Evolutionary conservation across 1,284 basidiomycete genomes (phyloP).

Genomic region (Butyriboletus appendiculatus): DNA sequence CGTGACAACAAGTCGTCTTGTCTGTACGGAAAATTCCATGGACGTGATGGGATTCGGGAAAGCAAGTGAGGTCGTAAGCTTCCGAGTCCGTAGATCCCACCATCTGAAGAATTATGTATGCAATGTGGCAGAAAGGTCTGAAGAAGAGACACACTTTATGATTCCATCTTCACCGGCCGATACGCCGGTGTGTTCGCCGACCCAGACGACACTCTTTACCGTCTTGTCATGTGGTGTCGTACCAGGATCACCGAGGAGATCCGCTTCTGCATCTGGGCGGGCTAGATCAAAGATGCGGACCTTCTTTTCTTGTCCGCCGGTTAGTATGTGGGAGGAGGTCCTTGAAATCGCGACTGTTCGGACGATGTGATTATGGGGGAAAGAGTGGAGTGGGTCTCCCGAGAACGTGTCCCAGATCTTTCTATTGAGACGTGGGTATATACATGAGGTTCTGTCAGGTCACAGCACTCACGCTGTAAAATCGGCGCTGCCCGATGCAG

Average conservation of each 20-base stretch:
- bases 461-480: conserved; percentile 83
- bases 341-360: conserved; percentile 89
- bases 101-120: conserved; percentile 55
- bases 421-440: conserved; percentile 41
- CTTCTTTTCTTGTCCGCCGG: conserved; percentile 98
- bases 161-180: conserved; percentile 91
- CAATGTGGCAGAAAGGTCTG: not conserved
- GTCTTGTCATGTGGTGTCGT: conserved; percentile 80
- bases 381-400: conserved; percentile 86
- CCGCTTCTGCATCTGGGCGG: conserved; percentile 84
- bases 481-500: conserved; percentile 94
- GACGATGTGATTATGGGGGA: conserved; percentile 98
- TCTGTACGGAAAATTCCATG: conserved; percentile 89
- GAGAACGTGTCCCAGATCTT: conserved; percentile 98
- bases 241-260: conserved; percentile 66
- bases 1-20: conserved; percentile 86
- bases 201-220: conserved; percentile 93
- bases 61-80: conserved; percentile 68
- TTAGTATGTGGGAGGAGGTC: conserved; percentile 67
- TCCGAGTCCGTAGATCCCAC: conserved; percentile 91
- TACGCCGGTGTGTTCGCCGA: conserved; percentile 83
- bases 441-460: conserved; percentile 11
- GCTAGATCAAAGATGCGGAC: conserved; percentile 91
- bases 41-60: conserved; percentile 87
- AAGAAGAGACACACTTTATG: conserved; percentile 66